These are phyloP conservation scores for Cenococcum geophilum DNA, from an alignment of 495 filamentous ascomycete genomes.

Conservation along the genomic window DNA sequence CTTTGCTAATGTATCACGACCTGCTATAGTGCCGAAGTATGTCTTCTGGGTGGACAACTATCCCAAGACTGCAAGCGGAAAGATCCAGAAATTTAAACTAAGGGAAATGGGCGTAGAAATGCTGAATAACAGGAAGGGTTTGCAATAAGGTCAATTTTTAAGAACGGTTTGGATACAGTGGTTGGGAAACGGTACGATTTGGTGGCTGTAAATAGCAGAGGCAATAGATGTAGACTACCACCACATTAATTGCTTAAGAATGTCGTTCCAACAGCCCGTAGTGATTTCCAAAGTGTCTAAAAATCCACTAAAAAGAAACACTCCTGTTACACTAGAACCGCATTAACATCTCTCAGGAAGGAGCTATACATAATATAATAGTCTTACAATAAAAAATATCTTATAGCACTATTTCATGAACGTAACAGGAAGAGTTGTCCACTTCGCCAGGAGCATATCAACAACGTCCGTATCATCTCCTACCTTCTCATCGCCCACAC, in stretches of 20 bases:
- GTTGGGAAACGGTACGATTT: background rate
- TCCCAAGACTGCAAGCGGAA: slow-evolving; percentile 93
- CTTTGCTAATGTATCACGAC: background rate
- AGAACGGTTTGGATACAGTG: background rate
- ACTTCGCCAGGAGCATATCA: background rate
- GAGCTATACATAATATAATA: background rate
- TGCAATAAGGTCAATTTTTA: background rate
- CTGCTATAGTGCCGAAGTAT: slow-evolving; percentile 64
- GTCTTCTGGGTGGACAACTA: slow-evolving; percentile 78
- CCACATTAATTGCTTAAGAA: no score
- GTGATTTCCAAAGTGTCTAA: no score
- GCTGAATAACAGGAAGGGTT: slow-evolving; percentile 38
- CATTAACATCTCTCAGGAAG: no score
- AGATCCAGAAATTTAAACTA: slow-evolving; percentile 94
- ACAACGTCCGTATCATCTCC: background rate
- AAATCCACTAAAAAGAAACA: no score
- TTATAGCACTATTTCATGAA: background rate
- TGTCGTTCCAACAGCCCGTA: no score
- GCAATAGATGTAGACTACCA: no score
- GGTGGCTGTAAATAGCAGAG: no score
- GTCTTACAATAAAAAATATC: background rate
- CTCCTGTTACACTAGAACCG: no score
- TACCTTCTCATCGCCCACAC: background rate
- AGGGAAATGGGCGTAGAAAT: slow-evolving; percentile 54
- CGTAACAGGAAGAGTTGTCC: background rate